Base-by-base conservation (phyloP, 139 green algal genomes). In the Micromonas pusilla region DNA sequence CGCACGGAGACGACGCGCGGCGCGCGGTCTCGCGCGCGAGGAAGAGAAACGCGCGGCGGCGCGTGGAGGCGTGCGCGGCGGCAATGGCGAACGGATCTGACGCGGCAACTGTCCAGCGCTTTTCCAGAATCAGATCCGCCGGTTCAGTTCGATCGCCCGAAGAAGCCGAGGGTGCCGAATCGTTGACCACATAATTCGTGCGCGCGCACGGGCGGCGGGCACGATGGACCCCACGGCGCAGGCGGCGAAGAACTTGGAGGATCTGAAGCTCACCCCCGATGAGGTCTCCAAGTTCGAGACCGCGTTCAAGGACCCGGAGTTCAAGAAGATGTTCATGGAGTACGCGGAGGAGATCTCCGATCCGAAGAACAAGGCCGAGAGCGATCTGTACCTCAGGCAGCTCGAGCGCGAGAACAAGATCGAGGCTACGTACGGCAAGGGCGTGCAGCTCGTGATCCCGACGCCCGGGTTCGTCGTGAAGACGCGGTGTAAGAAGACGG, bases 331-430 rank as follows among this genome's bases (percentile, higher is more conserved):
- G n/a, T 91, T 93, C 75, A 75, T 78, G n/a, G 86, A 93, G 9
- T 93, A 91, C 78, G 86, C 84, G 21, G 84, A 86, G 31, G 86
- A 91, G 57, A 88, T 93, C 3, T 85, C 85, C 4, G 83, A 93
- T 54, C 89, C 89, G 0, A 88, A 88, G 83, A 82, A 82, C 54
- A 85, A 82, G 30, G 87, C 85, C 2, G 89, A 93, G 71, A 88
- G 80, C 13, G 87, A 93, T 3, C 62, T 70, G 30, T 93, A 93
- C 67, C 60, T 93, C 26, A 78, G 83, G 0, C 85, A 93, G 79
- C 70, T 93, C 32, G 89, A 93, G 68, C 4, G 66, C 3, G 83
- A 91, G 39, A 85, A 85, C 19, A 79, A 79, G 0, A 71, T 28
- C 0, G 85, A 91, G 75, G 81, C 86, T 25, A 52, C 89, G 30